Conservation (phyloP, 2,329 filamentous ascomycete species). For the Epichloe brachyelytri region DNA sequence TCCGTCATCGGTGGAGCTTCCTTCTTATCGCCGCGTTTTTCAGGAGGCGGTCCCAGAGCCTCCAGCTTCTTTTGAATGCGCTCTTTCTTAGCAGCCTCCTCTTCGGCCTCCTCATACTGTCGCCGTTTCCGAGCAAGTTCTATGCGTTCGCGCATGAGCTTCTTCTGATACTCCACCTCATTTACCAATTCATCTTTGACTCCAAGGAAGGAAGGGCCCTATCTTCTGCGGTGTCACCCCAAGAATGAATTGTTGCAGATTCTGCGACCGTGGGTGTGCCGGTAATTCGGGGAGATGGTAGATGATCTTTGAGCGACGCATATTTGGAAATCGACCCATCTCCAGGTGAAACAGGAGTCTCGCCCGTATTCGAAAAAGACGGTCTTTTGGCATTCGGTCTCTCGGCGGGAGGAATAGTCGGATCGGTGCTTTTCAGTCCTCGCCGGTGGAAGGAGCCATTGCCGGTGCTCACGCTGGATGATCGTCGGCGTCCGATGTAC, state of each 20-base stretch:
- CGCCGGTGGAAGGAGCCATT: constrained; percentile 59
- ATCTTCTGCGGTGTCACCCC: constrained; percentile 14
- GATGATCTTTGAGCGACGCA: constrained; percentile 15
- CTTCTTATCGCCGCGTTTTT: constrained; percentile 45
- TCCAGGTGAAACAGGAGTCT: constrained; percentile 35
- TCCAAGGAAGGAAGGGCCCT: constrained; percentile 19
- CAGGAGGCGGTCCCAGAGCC: constrained; percentile 51
- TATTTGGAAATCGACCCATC: constrained; percentile 6
- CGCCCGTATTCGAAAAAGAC: constrained; percentile 36
- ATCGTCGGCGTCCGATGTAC: constrained; percentile 67
- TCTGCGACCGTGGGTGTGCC: constrained; percentile 30
- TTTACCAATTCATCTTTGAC: constrained; percentile 28
- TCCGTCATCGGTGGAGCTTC: constrained; percentile 30
- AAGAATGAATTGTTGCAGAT: constrained; percentile 27
- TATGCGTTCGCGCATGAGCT: constrained; percentile 58
- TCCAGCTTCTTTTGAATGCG: constrained; percentile 61
- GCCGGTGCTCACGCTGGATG: constrained; percentile 82
- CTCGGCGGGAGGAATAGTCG: constrained; percentile 27
- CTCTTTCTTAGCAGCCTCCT: constrained; percentile 59
- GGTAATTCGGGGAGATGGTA: constrained; percentile 14
- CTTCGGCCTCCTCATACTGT: constrained; percentile 55
- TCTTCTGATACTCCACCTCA: constrained; percentile 52
- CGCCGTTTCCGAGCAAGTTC: constrained; percentile 57
- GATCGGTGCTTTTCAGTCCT: constrained; percentile 30
- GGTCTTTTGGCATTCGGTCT: constrained; percentile 30